A percentile compares a stretch with the other conserved stretches of the same genome.
phyloP scores from a whole-genome alignment of 2,329 filamentous ascomycete genomes.

The Akanthomyces uredinophilus region DNA sequence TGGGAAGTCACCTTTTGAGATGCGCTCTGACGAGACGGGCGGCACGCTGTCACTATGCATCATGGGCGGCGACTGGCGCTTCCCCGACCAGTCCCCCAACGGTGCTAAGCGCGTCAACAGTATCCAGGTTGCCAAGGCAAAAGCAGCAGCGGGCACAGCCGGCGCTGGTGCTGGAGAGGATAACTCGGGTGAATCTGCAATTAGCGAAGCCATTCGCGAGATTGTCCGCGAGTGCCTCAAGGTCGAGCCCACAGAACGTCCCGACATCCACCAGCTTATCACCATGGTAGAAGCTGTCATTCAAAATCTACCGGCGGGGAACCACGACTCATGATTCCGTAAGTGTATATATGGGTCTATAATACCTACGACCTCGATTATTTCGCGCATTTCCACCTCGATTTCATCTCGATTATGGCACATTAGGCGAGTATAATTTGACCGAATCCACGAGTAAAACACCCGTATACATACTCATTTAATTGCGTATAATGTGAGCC shows the following conservation, averaged over 20 bases:
- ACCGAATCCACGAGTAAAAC: no score
- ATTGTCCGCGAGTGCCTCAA: constrained; percentile 80
- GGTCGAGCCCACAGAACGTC: constrained; percentile 82
- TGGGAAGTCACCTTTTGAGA: constrained; percentile 95
- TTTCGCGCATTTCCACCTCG: not conserved
- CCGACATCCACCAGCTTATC: constrained; percentile 81
- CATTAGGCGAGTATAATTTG: no score
- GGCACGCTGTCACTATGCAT: constrained; percentile 91
- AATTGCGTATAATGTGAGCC: no score
- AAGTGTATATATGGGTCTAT: not conserved
- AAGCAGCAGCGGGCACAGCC: constrained; percentile 26
- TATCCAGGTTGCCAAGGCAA: constrained; percentile 24
- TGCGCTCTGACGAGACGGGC: constrained; percentile 91
- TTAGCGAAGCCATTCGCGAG: constrained; percentile 79
- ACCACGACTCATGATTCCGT: not conserved
- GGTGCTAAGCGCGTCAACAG: constrained; percentile 44
- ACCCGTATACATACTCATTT: no score
- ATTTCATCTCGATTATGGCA: no score
- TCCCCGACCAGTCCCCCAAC: constrained; percentile 76
- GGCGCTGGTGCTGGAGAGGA: constrained; percentile 24
- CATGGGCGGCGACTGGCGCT: constrained; percentile 90
- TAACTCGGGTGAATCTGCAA: constrained; percentile 38
- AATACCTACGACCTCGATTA: not conserved
- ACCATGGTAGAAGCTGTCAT: constrained; percentile 70
- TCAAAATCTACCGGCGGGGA: constrained; percentile 55